Percentiles rank a stretch among this genome's conserved stretches.
These are phyloP conservation scores for Entomortierella parvispora DNA, from an alignment of 192 early-diverging fungal species.

Conservation along the genomic window DNA sequence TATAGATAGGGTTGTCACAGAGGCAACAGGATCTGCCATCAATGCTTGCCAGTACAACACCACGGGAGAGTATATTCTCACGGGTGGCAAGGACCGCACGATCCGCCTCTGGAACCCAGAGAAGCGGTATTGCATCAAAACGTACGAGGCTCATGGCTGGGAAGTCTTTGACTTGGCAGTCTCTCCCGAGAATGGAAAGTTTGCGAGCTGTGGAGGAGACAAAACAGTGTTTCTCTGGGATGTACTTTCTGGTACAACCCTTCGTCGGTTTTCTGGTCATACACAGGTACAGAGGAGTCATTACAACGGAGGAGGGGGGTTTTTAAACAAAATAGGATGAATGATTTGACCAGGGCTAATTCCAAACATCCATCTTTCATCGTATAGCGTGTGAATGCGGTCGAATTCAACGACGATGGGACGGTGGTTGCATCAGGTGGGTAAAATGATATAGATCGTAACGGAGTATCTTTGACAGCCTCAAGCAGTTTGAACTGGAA, in stretches of 20 bases:
- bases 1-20: slow-evolving; percentile 31
- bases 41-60: slow-evolving; percentile 66
- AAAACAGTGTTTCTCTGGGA: slow-evolving; percentile 90
- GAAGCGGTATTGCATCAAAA: slow-evolving; percentile 76
- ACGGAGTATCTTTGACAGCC: background rate
- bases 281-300: slow-evolving; percentile 59
- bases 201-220: slow-evolving; percentile 88
- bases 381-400: slow-evolving; percentile 78
- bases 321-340: background rate
- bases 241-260: slow-evolving; percentile 73
- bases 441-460: slow-evolving; percentile 2
- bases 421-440: slow-evolving; percentile 84
- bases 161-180: slow-evolving; percentile 78
- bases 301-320: background rate
- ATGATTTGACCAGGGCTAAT: background rate
- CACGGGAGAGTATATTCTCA: slow-evolving; percentile 83
- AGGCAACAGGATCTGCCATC: slow-evolving; percentile 42
- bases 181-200: slow-evolving; percentile 71
- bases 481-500: no score
- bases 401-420: slow-evolving; percentile 82
- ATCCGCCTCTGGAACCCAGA: slow-evolving; percentile 77
- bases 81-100: slow-evolving; percentile 80
- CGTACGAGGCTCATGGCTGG: slow-evolving; percentile 88
- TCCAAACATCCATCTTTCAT: background rate
- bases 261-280: slow-evolving; percentile 84